Percentiles rank a stretch among this genome's conserved stretches.
phyloP scores from a whole-genome alignment of 176 grass and related monocot species.

The Hyparrhenia diplandra region DNA sequence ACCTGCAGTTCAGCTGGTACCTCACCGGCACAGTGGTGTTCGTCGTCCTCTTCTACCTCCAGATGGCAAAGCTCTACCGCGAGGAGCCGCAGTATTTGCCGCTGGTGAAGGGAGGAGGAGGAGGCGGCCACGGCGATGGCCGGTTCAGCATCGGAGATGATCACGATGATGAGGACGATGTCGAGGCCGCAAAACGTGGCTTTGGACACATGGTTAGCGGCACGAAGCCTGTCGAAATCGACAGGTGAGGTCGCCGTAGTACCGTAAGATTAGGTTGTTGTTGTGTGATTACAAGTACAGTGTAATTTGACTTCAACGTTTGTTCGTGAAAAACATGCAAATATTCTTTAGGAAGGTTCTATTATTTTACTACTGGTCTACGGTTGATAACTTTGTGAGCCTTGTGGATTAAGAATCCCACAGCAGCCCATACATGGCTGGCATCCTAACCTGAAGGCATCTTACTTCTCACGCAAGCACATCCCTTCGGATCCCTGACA shows the following conservation, averaged over 20 bases:
- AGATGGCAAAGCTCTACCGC: slow-evolving; percentile 39
- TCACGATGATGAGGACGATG: slow-evolving; percentile 45
- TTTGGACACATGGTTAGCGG: slow-evolving; percentile 20
- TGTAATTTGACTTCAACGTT: neutral
- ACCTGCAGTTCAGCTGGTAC: slow-evolving; percentile 92
- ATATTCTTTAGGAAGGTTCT: neutral
- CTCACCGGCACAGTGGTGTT: slow-evolving; percentile 53
- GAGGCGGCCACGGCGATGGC: neutral
- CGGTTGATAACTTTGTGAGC: neutral
- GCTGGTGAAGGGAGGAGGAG: slow-evolving; percentile 36
- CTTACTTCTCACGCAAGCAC: neutral
- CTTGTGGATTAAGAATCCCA: neutral
- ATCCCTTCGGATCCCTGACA: no score
- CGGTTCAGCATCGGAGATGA: slow-evolving; percentile 42
- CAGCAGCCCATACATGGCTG: no score
- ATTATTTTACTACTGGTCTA: neutral
- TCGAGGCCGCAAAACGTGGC: slow-evolving; percentile 37
- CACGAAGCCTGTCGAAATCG: slow-evolving; percentile 16
- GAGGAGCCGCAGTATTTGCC: slow-evolving; percentile 80
- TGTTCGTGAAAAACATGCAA: neutral
- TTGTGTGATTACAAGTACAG: neutral
- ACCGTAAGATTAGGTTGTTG: neutral
- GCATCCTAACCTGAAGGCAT: neutral
- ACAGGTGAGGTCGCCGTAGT: slow-evolving; percentile 15
- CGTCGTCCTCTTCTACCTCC: slow-evolving; percentile 56